phyloP scores from a whole-genome alignment of 1,139 yeast genomes.

The Arxiozyma slooffiae region DNA sequence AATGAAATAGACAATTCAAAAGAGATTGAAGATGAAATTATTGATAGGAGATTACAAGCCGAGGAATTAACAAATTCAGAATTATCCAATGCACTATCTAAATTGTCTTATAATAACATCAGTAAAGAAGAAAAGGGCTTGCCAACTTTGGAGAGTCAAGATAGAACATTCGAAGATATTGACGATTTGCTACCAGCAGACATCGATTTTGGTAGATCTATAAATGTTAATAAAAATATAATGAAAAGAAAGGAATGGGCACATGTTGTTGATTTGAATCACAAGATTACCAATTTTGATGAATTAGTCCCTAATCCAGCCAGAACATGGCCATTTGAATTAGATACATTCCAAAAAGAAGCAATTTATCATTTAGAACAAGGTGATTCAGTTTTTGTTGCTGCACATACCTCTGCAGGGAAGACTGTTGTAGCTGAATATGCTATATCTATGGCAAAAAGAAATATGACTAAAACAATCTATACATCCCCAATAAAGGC shows the following conservation, averaged over 20 bases:
- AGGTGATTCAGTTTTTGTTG: constrained; percentile 95
- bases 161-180: constrained; percentile 36
- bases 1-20: constrained; percentile 26
- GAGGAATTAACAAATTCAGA: constrained; percentile 27
- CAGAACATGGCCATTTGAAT: constrained; percentile 81
- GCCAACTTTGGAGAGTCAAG: constrained; percentile 1
- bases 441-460: constrained; percentile 84
- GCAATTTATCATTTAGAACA: constrained; percentile 94
- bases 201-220: constrained; percentile 38
- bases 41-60: constrained; percentile 17
- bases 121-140: not conserved
- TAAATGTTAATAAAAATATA: constrained; percentile 30
- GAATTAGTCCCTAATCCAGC: constrained; percentile 92
- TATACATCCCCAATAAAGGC: constrained; percentile 94
- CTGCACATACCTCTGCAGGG: constrained; percentile 96
- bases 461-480: constrained; percentile 85
- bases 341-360: constrained; percentile 93
- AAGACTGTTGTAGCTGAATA: constrained; percentile 90
- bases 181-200: constrained; percentile 74
- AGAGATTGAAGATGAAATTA: constrained; percentile 24
- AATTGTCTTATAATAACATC: constrained; percentile 1
- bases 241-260: constrained; percentile 71
- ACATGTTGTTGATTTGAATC: constrained; percentile 82
- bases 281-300: constrained; percentile 68
- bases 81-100: constrained; percentile 9